Conservation (phyloP, 768 basidiomycete genomes). For the Pisolithus sp. region DNA sequence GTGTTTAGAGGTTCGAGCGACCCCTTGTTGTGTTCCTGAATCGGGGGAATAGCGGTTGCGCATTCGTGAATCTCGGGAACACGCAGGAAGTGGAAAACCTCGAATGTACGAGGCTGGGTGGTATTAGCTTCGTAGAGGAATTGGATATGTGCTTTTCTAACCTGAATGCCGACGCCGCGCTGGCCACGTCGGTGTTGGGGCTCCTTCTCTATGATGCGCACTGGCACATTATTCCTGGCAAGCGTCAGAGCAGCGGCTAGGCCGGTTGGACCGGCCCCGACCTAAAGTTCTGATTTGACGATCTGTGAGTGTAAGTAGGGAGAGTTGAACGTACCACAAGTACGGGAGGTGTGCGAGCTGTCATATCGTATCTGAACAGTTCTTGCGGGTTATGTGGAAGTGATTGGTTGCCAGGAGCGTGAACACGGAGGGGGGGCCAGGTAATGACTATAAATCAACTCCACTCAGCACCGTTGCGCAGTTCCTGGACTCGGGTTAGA, state of each 20-base stretch:
- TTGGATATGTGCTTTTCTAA: background rate
- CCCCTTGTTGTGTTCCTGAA: slow-evolving; percentile 29
- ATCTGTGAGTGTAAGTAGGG: too few relatives aligned
- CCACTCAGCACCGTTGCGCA: too few relatives aligned
- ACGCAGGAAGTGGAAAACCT: slow-evolving; percentile 36
- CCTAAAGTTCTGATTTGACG: background rate
- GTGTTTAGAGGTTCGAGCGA: slow-evolving; percentile 14
- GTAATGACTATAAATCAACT: too few relatives aligned
- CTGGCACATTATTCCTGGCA: slow-evolving; percentile 16
- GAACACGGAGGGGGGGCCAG: too few relatives aligned
- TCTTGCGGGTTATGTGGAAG: too few relatives aligned
- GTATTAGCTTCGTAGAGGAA: background rate
- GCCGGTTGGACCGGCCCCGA: slow-evolving; percentile 17
- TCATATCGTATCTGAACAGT: too few relatives aligned
- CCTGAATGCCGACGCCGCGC: slow-evolving; percentile 1
- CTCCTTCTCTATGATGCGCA: slow-evolving; percentile 17
- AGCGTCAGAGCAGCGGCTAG: slow-evolving; percentile 21
- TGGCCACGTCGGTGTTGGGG: slow-evolving; percentile 1
- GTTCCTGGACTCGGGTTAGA: too few relatives aligned
- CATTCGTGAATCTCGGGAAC: slow-evolving; percentile 31
- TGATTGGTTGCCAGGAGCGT: too few relatives aligned
- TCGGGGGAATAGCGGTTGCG: slow-evolving; percentile 21
- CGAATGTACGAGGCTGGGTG: slow-evolving; percentile 37
- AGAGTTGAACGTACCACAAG: too few relatives aligned
- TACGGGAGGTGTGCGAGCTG: too few relatives aligned